A percentile compares a stretch with the other conserved stretches of the same genome.
Evolutionary conservation across 192 early-diverging fungal species (phyloP).

Genomic region (Lobosporangium transversale): DNA sequence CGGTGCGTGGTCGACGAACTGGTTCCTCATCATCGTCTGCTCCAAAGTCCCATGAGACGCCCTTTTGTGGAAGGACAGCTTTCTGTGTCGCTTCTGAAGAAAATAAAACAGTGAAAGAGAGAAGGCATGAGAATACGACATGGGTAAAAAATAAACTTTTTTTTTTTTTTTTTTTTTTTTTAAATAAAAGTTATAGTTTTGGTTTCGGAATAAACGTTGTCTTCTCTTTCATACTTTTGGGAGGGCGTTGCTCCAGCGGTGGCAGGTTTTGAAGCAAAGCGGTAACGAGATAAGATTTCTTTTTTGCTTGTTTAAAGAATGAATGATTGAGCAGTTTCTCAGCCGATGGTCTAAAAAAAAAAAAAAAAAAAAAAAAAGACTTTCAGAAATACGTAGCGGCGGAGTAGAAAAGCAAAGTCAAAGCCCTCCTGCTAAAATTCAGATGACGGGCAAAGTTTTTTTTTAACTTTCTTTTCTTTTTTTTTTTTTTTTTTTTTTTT

Average conservation of each 20-base stretch:
- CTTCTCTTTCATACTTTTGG: slow-evolving; percentile 54
- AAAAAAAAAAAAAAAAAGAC: background rate
- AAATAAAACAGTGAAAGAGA: background rate
- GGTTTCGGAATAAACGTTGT: too few species aligned
- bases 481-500: too few species aligned
- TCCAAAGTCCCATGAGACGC: slow-evolving; percentile 79
- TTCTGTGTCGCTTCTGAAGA: slow-evolving; percentile 55
- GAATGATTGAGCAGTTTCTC: slow-evolving; percentile 81
- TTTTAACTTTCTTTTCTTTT: too few species aligned
- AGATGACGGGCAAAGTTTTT: too few species aligned
- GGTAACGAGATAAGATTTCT: slow-evolving; percentile 67
- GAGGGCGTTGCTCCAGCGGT: slow-evolving; percentile 74
- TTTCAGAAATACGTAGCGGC: too few species aligned
- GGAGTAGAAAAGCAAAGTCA: too few species aligned
- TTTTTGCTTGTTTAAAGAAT: slow-evolving; percentile 85
- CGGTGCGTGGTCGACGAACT: slow-evolving; percentile 26
- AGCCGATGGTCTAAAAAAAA: slow-evolving; percentile 68
- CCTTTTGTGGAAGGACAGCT: slow-evolving; percentile 53
- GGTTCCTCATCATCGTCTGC: slow-evolving; percentile 36
- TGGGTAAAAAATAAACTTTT: too few species aligned
- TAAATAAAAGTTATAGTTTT: background rate
- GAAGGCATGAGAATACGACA: background rate
- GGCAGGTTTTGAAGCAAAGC: slow-evolving; percentile 68
- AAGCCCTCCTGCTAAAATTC: too few species aligned
- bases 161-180: background rate